Evolutionary conservation across 2,329 filamentous ascomycete genomes (phyloP), one percentile per base, ranked within the genome.

Genomic region (Sordariomycetes sp.): DNA sequence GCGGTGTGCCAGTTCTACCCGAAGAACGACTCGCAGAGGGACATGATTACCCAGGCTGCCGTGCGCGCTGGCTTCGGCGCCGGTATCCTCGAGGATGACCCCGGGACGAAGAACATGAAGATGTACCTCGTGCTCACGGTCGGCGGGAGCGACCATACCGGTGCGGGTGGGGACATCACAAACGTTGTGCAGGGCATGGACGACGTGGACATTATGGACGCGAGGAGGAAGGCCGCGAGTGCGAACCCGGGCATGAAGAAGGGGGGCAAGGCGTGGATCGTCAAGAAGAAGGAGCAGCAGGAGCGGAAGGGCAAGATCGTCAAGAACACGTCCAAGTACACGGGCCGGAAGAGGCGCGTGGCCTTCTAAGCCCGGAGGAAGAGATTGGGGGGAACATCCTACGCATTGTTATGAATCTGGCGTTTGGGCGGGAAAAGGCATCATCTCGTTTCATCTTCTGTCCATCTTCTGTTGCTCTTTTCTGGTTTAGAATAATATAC

Each of bases 1-100:
- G 94, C 94, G 0, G 92, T 97, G 15, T 96, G 91, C 68, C 94
- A 99, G 67, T 99, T 99, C 70, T 99, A 99, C 69, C 94, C 94
- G 2, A 96, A 96, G 74, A 97, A 99, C 69, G 87, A 95, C 63
- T 78, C 82, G 61, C 94, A 99, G 74, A 82, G 91, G 66, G 84
- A 81, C 66, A 96, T 99, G 91, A 95, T 99, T 63, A 89, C 86
- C 55, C 80, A 82, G 59, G 94, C 94, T 0, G 94, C 94, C 0
- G 87, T 97, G 60, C 90, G 88, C 67, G 94, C 94, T 1, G 94
- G 94, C 0, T 99, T 99, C 65, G 92, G 94, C 53, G 94, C 94
- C 0, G 94, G 94, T 73, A 80, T 99, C 36, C 75, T 99, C 53
- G 92, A 97, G 70, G 94, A 99, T 70, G 92, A 97, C 68, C 89